Evolutionary conservation across 208 protist genomes (phyloP), one percentile per base, ranked within the genome.

Genomic region (Porcisia deanei): DNA sequence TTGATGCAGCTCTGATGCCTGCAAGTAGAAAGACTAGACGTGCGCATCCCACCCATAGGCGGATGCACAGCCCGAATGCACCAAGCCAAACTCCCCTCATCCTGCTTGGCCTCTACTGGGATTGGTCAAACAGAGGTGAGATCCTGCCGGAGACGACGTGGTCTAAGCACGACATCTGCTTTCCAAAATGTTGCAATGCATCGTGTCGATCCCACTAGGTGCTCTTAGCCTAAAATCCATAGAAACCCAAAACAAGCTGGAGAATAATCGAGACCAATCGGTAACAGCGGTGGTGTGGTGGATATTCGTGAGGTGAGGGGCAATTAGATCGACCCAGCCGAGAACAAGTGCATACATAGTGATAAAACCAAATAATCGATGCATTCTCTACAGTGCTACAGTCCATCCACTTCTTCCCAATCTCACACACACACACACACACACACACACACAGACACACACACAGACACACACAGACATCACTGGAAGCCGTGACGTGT

Each of bases 381-480:
- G 47, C 5, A 12, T 52, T 52, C 5, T 52, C 47, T 5, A 14
- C 47, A 52, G 57, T 12, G 57, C 57, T 60, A 12, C 25, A 30
- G 57, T 60, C 22, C 30, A 65, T 7, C 30, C 3, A n/a, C 25
- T 8, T 14, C 60, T 12, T 1, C 60, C 25, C 60, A 20, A 0
- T 18, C 6, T 0, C n/a, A 7, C 60, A 65, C 60, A 65, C 60
- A 65, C 30, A 65, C 60, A 65, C 60, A 65, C 60, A 65, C 60
- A 41, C 30, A 65, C 30, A 60, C 47, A 65, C 60, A 41, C 30
- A 65, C 30, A 60, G 0, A 7, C 60, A 65, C 60, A 65, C 60
- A 65, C 30, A 65, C 60, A 65, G 3, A 65, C 60, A 65, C 60
- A 41, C 30, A 65, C 30, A 60, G n/a, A n/a, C n/a, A n/a, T n/a